Evolutionary conservation across 2,329 filamentous ascomycete genomes (phyloP), one percentile per base, ranked within the genome.

Genomic region (Fusarium sp.): DNA sequence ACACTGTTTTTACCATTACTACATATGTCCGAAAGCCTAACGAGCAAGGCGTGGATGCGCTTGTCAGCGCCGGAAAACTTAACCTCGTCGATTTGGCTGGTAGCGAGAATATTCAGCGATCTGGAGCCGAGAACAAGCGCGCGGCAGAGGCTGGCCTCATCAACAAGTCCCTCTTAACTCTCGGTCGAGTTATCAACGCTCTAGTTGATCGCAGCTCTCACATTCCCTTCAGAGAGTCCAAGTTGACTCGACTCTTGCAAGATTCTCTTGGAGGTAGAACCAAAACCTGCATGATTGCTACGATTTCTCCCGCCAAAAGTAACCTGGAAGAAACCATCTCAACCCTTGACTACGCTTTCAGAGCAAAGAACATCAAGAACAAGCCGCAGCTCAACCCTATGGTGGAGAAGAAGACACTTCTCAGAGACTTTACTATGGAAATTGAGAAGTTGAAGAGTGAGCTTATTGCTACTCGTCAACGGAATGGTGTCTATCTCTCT

Each of bases 311-410:
- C 2, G 93, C 94, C 9, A 96, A 96, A 79, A 94, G 91, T 79
- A 99, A 98, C 73, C 84, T 99, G 2, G 96, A 99, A 75, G 96
- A 99, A 79, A 99, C 96, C 0, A 98, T 99, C 62, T 98, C 96
- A 1, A 99, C 96, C 0, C 86, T 99, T 3, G 96, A 99, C 78
- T 99, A 99, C 76, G 96, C 96, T 13, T 98, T 98, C 81, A 89
- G 96, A 46, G 96, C 96, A 17, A 99, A 99, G 83, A 98, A 99
- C 72, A 99, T 99, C 74, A 92, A 93, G 49, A 99, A 99, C 80
- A 97, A 97, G 79, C 96, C 96, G 1, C 96, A 99, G 75, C 86
- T 97, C 73, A 99, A 98, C 79, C 92, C 93, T 48, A 87, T 93
- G 75, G 89, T 98, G 68, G 94, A 93, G 67, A 99, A 98, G 80